A percentile compares a stretch with the other conserved stretches of the same genome.
Evolutionary conservation across 345 rosid species (phyloP).

Genomic region (Eucalyptus cloeziana): DNA sequence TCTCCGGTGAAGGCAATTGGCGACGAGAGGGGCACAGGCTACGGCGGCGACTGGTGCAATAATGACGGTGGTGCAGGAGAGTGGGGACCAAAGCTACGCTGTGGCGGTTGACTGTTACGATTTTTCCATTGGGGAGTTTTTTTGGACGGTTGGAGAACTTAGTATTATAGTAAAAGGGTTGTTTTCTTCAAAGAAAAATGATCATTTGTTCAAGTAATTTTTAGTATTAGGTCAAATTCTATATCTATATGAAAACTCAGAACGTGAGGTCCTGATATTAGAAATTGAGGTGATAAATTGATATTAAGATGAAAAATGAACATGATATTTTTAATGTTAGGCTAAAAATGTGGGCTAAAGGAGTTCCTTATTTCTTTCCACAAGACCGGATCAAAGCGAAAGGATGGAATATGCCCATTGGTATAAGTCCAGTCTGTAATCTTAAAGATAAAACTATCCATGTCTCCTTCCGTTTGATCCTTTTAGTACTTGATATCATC

Average conservation of each 20-base stretch:
- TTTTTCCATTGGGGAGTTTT: not conserved
- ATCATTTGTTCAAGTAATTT: not conserved
- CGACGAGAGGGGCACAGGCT: no score
- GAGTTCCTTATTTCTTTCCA: no score
- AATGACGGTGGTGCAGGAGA: no score
- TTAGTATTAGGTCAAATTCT: not conserved
- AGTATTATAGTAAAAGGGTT: not conserved
- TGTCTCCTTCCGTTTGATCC: rapidly evolving
- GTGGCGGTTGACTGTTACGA: not conserved
- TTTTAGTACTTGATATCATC: no score
- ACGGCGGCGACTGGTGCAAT: no score
- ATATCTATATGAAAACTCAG: not conserved
- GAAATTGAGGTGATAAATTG: not conserved
- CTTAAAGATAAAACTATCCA: no score
- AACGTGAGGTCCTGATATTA: not conserved
- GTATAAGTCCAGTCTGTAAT: no score
- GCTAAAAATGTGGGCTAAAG: no score
- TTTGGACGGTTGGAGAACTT: not conserved
- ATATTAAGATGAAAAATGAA: not conserved
- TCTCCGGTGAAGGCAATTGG: no score
- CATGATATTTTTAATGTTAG: no score
- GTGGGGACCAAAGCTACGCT: not conserved
- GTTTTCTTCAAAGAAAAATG: not conserved
- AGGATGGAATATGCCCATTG: no score
- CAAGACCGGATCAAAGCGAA: no score